Conservation (phyloP, 2,329 filamentous ascomycete genomes). For the Diaporthe batatas region DNA sequence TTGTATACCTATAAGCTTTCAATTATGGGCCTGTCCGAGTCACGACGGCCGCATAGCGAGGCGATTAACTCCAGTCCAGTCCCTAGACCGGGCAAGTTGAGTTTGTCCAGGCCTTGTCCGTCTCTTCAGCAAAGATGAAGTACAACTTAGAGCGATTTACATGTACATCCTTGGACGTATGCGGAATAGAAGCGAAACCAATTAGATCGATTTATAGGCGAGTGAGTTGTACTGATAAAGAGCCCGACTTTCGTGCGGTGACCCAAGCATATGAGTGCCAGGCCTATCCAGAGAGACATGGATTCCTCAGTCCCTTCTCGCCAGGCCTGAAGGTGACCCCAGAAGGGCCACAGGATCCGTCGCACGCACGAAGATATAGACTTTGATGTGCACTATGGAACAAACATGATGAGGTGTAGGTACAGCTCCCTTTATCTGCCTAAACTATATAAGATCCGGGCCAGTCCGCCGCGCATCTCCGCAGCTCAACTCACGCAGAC, state of each 20-base stretch:
- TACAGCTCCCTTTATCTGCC: not conserved
- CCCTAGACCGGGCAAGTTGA: not conserved
- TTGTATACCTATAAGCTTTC: not conserved
- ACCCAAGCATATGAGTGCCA: not conserved
- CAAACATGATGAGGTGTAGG: not conserved
- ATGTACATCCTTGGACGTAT: no score
- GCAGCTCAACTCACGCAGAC: not conserved
- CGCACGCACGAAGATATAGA: not conserved
- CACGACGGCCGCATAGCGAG: not conserved
- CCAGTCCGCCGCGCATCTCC: not conserved
- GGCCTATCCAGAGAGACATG: not conserved
- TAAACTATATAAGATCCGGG: not conserved
- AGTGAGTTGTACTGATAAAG: not conserved
- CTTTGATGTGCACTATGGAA: no score
- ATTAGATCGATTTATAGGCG: no score
- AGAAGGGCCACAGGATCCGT: not conserved
- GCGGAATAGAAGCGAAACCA: no score
- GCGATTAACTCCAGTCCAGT: not conserved
- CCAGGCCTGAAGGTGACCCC: no score
- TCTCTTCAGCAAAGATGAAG: not conserved
- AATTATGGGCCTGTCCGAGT: constrained; percentile 11
- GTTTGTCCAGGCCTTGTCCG: not conserved
- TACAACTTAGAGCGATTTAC: no score
- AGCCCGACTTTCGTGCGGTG: not conserved
- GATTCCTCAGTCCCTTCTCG: not conserved